Evolutionary conservation across 352 stramenopile species (phyloP).

Genomic region (Phytopythium litorale): DNA sequence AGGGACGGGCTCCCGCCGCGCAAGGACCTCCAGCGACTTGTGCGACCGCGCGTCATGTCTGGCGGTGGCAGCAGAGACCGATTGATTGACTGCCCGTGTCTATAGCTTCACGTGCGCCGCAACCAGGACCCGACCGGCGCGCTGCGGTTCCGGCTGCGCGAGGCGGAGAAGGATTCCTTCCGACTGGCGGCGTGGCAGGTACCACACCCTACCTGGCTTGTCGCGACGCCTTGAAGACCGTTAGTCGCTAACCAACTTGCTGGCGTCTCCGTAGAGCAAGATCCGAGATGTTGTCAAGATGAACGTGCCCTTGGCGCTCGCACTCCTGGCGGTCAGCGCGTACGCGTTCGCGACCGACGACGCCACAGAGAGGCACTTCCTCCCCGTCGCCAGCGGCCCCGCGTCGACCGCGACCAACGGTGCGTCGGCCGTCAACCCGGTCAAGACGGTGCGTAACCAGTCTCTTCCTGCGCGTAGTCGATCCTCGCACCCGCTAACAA

Average conservation of each 20-base stretch:
- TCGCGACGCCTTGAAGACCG: not conserved
- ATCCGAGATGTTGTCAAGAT: slow-evolving; percentile 29
- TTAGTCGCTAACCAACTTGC: not conserved
- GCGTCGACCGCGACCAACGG: not conserved
- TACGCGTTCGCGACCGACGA: slow-evolving; percentile 10
- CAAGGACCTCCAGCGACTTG: slow-evolving; percentile 39
- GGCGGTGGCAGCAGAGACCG: too few species aligned
- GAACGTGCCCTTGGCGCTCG: slow-evolving; percentile 28
- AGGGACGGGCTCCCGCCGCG: slow-evolving; percentile 13
- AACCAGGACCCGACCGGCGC: slow-evolving; percentile 47
- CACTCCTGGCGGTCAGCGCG: slow-evolving; percentile 32
- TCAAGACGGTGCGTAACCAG: slow-evolving; percentile 20
- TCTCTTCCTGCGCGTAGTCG: not conserved
- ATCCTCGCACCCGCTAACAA: not conserved
- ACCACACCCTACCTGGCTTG: not conserved
- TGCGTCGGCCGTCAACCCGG: slow-evolving; percentile 5
- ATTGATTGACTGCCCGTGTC: not conserved
- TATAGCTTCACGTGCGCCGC: slow-evolving; percentile 37
- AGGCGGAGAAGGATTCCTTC: slow-evolving; percentile 37
- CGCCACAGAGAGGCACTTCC: not conserved
- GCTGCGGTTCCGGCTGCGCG: slow-evolving; percentile 36
- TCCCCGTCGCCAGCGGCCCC: not conserved
- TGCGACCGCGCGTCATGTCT: slow-evolving; percentile 7
- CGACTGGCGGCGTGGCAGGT: slow-evolving; percentile 33
- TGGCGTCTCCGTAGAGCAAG: slow-evolving; percentile 21